Evolutionary conservation across 2,329 filamentous ascomycete genomes (phyloP).

Genomic region (Epichloe typhina): DNA sequence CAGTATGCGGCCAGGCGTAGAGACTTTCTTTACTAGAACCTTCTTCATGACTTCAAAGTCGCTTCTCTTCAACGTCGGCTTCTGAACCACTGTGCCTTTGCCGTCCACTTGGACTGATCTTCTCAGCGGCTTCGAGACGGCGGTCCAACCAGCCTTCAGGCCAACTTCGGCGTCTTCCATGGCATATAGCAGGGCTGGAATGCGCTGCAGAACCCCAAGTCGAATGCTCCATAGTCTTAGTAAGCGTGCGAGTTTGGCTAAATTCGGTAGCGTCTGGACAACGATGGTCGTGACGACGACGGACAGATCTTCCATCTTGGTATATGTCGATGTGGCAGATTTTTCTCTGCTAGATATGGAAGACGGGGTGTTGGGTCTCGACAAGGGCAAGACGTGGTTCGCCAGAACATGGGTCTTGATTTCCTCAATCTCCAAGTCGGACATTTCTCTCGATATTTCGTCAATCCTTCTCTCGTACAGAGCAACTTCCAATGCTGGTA

Average conservation of each 20-base stretch:
- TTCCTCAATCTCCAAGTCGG: constrained; percentile 64
- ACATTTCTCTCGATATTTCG: constrained; percentile 57
- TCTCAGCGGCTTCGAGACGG: constrained; percentile 28
- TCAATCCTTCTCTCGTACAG: constrained; percentile 61
- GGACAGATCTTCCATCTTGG: constrained; percentile 75
- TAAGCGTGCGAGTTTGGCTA: constrained; percentile 61
- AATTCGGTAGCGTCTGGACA: constrained; percentile 71
- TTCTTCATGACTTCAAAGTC: constrained; percentile 46
- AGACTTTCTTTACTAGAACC: constrained; percentile 55
- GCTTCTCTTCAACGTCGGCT: constrained; percentile 24
- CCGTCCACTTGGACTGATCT: constrained; percentile 10
- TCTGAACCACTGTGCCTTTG: constrained; percentile 7
- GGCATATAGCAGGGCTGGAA: constrained; percentile 54
- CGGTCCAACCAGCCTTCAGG: constrained; percentile 53
- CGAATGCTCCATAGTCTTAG: constrained; percentile 68
- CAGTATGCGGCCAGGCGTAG: constrained; percentile 55
- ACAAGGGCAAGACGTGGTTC: constrained; percentile 55
- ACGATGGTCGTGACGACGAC: constrained; percentile 85
- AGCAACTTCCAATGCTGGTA: constrained; percentile 50
- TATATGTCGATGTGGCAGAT: constrained; percentile 41
- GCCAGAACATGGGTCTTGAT: constrained; percentile 79
- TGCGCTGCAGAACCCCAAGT: constrained; percentile 57
- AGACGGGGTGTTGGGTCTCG: constrained; percentile 23
- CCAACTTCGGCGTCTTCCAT: constrained; percentile 55
- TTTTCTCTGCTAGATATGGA: constrained; percentile 19